phyloP scores from a whole-genome alignment of 129 eudicot genomes.

The Tagetes erecta region DNA sequence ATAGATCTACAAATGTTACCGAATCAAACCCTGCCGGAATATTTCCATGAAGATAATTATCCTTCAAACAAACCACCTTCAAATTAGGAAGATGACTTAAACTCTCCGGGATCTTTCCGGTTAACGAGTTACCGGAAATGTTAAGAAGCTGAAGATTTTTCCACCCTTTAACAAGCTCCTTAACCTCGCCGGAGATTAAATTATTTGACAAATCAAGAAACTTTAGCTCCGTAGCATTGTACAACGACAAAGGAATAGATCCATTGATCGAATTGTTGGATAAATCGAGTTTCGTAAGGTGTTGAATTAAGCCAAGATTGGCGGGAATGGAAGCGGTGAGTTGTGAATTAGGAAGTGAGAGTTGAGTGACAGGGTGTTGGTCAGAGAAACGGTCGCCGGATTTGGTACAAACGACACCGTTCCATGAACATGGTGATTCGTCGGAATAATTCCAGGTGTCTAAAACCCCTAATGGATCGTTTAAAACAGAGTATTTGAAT shows the following conservation, averaged over 20 bases:
- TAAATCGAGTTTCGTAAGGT: slow-evolving; percentile 52
- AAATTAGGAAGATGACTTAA: slow-evolving; percentile 46
- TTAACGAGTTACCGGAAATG: slow-evolving; percentile 61
- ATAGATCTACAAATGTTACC: slow-evolving; percentile 56
- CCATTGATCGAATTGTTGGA: slow-evolving; percentile 89
- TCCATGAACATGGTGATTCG: slow-evolving; percentile 78
- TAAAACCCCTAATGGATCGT: slow-evolving; percentile 70
- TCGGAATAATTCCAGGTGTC: slow-evolving; percentile 56
- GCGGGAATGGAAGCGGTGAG: slow-evolving; percentile 71
- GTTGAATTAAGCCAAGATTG: slow-evolving; percentile 59
- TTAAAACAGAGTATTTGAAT: slow-evolving; percentile 55
- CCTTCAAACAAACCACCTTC: slow-evolving; percentile 51
- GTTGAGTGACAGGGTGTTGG: slow-evolving; percentile 43
- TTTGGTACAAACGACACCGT: slow-evolving; percentile 57
- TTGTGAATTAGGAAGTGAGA: slow-evolving; percentile 65
- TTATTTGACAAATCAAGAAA: slow-evolving; percentile 69
- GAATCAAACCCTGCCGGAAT: slow-evolving; percentile 64
- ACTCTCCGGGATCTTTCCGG: slow-evolving; percentile 57
- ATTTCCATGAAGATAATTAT: slow-evolving; percentile 61
- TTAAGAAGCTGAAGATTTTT: slow-evolving; percentile 48
- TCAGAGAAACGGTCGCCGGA: slow-evolving; percentile 31
- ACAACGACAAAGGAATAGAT: slow-evolving; percentile 61
- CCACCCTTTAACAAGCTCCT: slow-evolving; percentile 47
- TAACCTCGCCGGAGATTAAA: slow-evolving; percentile 73
- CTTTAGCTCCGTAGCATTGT: slow-evolving; percentile 42